Percentiles rank a stretch among this genome's conserved stretches.
Conservation (phyloP, 2,329 filamentous ascomycete genomes). For the Grosmannia huntii region DNA sequence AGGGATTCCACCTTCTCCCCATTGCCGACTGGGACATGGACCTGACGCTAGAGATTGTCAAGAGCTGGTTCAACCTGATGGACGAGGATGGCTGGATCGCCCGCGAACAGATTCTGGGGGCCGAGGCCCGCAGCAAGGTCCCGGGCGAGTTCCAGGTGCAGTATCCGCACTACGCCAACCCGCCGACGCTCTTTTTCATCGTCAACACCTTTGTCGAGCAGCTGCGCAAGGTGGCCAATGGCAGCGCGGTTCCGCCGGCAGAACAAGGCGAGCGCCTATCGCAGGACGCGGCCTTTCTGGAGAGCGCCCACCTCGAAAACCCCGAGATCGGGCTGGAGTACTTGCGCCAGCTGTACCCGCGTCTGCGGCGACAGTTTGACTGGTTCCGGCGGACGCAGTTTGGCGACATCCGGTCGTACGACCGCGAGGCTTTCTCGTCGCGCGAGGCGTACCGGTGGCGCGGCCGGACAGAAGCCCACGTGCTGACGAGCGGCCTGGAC, state of each 20-base stretch:
- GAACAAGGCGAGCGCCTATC: conserved; percentile 6
- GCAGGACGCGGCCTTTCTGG: conserved; percentile 20
- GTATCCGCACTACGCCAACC: conserved; percentile 95
- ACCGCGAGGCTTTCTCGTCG: conserved; percentile 74
- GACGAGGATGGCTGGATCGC: conserved; percentile 97
- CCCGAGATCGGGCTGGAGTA: conserved; percentile 56
- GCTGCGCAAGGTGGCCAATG: conserved; percentile 42
- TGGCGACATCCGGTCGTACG: conserved; percentile 83
- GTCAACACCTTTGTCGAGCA: conserved; percentile 76
- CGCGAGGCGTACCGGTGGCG: conserved; percentile 94
- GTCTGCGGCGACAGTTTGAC: conserved; percentile 77
- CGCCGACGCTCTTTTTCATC: conserved; percentile 84
- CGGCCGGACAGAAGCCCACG: conserved; percentile 73
- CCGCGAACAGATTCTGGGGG: conserved; percentile 85
- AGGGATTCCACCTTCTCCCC: conserved; percentile 88
- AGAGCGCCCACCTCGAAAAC: conserved; percentile 54
- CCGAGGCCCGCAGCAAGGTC: conserved; percentile 89
- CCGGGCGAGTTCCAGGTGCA: conserved; percentile 86
- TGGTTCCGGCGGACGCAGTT: conserved; percentile 92
- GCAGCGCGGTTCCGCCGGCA: conserved; percentile 29
- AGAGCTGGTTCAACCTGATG: conserved; percentile 93
- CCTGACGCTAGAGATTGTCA: conserved; percentile 72
- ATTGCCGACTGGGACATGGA: conserved; percentile 92
- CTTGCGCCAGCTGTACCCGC: conserved; percentile 67
- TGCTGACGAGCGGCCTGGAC: conserved; percentile 86